Evolutionary conservation across 1,284 basidiomycete species (phyloP), one percentile per base, ranked within the genome.

Genomic region (Clitocybe nebularis): DNA sequence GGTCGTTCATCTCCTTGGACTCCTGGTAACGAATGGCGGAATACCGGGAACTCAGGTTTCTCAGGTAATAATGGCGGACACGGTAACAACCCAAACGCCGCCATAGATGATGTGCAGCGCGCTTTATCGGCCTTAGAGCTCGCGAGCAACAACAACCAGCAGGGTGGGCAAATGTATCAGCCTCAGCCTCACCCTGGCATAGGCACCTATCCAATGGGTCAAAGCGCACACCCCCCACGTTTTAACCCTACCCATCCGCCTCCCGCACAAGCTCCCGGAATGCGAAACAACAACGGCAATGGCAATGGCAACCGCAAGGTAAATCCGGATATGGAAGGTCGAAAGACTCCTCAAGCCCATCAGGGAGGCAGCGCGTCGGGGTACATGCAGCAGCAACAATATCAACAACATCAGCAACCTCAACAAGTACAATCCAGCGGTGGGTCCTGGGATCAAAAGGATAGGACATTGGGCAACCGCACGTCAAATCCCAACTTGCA

Each of bases 31-130:
- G 84, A 85, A 45, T 88, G 85, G 86, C 75, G 81, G 45, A 53
- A 69, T 17, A 65, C 72, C 5, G 64, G 67, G 30, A 60, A 61
- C 10, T 48, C 62, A 13, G 61, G 61, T 32, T 58, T 53, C 36
- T 40, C 52, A 24, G 19, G 14, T 9, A 52, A 49, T 32, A 44
- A 51, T 11, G 46, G 48, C 35, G 60, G 52, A 25, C 56, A 51
- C 45, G 55, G 52, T 11, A 34, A 61, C 41, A 44, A 41, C 34
- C 48, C 48, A 34, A 72, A 64, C 47, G 49, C 59, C 19, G 68
- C 67, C 29, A 75, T 89, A 41, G 87, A 89, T 53, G 87, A 90
- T 44, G 81, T 89, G 14, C 76, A 83, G 52, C 77, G 79, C 33
- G 86, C 84, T 9, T 66, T 89, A 21, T 81, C 82, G 8, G 63